Conservation (phyloP, 768 basidiomycete genomes). For the Solioccasus polychromus region DNA sequence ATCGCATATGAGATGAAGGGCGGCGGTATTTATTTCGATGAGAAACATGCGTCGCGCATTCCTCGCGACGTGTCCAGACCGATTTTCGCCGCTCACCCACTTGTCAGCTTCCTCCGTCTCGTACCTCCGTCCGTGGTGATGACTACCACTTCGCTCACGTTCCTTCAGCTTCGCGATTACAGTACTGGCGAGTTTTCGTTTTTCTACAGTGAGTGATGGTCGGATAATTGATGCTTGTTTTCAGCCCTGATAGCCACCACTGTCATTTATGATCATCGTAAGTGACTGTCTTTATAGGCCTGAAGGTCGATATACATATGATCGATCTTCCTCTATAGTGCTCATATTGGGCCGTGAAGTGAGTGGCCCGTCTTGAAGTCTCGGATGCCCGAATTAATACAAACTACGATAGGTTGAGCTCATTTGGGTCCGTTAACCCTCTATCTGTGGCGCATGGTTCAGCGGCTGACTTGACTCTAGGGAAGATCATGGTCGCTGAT, state of each 20-base stretch:
- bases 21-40: too few relatives aligned
- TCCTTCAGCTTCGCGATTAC: too few relatives aligned
- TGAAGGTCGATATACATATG: background rate
- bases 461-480: background rate
- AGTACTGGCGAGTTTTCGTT: too few relatives aligned
- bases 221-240: background rate
- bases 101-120: too few relatives aligned
- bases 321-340: background rate
- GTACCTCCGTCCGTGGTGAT: too few relatives aligned
- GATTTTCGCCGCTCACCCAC: too few relatives aligned
- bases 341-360: conserved; percentile 5
- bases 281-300: background rate
- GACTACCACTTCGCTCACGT: too few relatives aligned
- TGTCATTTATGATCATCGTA: conserved; percentile 7
- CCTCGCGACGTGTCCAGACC: too few relatives aligned
- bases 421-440: conserved; percentile 4
- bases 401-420: background rate
- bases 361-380: background rate
- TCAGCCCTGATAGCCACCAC: conserved; percentile 1
- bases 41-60: too few relatives aligned
- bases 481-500: conserved; percentile 6
- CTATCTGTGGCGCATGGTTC: background rate
- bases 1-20: too few relatives aligned
- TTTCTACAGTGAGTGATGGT: too few relatives aligned
- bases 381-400: background rate